Conservation (phyloP, 2,329 filamentous ascomycete species). For the Metarhizium humberi region DNA sequence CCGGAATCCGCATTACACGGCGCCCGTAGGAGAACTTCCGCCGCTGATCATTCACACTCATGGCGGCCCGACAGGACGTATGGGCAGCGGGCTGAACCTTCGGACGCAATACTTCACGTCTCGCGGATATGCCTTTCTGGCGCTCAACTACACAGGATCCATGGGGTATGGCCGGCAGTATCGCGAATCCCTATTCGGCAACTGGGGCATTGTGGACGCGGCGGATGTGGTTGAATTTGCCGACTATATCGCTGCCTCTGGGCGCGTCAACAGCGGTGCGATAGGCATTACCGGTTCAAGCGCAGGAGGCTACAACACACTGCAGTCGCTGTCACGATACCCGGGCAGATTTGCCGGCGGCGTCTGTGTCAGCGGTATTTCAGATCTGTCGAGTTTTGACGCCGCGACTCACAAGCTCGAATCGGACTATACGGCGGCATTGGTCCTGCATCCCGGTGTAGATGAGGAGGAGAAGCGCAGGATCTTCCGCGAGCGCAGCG, state of each 20-base stretch:
- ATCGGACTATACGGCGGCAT: slow-evolving; percentile 36
- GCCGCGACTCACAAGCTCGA: slow-evolving; percentile 48
- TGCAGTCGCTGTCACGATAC: slow-evolving; percentile 37
- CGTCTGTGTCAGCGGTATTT: slow-evolving; percentile 40
- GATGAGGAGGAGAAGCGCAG: slow-evolving; percentile 27
- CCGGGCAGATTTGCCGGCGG: slow-evolving; percentile 39
- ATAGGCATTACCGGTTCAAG: slow-evolving; percentile 41
- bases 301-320: slow-evolving; percentile 44
- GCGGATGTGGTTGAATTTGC: slow-evolving; percentile 40
- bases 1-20: slow-evolving; percentile 32
- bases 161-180: slow-evolving; percentile 41
- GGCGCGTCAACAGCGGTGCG: slow-evolving; percentile 24
- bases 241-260: slow-evolving; percentile 26
- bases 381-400: slow-evolving; percentile 36
- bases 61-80: slow-evolving; percentile 40
- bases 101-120: slow-evolving; percentile 43
- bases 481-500: slow-evolving; percentile 37
- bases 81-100: slow-evolving; percentile 32
- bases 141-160: slow-evolving; percentile 44
- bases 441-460: slow-evolving; percentile 29
- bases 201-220: slow-evolving; percentile 41
- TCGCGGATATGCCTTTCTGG: slow-evolving; percentile 40
- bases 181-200: slow-evolving; percentile 35
- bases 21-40: slow-evolving; percentile 28
- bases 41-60: slow-evolving; percentile 42